Percentiles rank a stretch among this genome's conserved stretches.
These are phyloP conservation scores for Gamsiella multidivaricata DNA, from an alignment of 192 early-diverging fungal species.

Conservation along the genomic window DNA sequence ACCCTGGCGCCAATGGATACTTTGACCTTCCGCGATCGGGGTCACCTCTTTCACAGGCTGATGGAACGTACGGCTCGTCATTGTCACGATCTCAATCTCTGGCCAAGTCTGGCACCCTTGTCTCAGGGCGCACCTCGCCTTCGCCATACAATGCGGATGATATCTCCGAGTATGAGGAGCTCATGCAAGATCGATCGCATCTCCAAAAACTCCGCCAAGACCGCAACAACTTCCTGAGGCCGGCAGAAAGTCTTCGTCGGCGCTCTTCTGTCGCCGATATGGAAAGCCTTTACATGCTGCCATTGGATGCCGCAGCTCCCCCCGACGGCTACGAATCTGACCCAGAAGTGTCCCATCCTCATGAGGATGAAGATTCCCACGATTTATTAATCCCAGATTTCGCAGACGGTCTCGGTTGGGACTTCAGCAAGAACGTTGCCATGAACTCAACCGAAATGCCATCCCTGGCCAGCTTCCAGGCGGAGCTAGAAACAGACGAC, in stretches of 20 bases:
- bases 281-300: slow-evolving; percentile 29
- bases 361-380: slow-evolving; percentile 5
- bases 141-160: slow-evolving; percentile 18
- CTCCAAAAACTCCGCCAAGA: slow-evolving; percentile 30
- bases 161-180: slow-evolving; percentile 35
- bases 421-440: slow-evolving; percentile 23
- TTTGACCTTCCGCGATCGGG: slow-evolving; percentile 23
- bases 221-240: slow-evolving; percentile 10
- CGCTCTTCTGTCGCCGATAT: slow-evolving; percentile 39
- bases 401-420: slow-evolving; percentile 41
- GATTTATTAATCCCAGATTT: slow-evolving; percentile 33
- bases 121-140: slow-evolving; percentile 17
- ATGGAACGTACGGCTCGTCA: neutral
- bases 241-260: slow-evolving; percentile 17
- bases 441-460: neutral
- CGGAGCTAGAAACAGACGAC: neutral
- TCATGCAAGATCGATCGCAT: slow-evolving; percentile 37
- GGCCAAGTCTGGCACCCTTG: slow-evolving; percentile 2
- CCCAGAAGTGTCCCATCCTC: slow-evolving; percentile 33
- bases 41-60: slow-evolving; percentile 23
- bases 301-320: slow-evolving; percentile 5
- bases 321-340: slow-evolving; percentile 49
- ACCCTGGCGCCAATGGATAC: slow-evolving; percentile 16
- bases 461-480: slow-evolving; percentile 22
- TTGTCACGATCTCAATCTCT: slow-evolving; percentile 24